Evolutionary conservation across 257 asterid genomes (phyloP).

Genomic region (Euphrasia confusa): DNA sequence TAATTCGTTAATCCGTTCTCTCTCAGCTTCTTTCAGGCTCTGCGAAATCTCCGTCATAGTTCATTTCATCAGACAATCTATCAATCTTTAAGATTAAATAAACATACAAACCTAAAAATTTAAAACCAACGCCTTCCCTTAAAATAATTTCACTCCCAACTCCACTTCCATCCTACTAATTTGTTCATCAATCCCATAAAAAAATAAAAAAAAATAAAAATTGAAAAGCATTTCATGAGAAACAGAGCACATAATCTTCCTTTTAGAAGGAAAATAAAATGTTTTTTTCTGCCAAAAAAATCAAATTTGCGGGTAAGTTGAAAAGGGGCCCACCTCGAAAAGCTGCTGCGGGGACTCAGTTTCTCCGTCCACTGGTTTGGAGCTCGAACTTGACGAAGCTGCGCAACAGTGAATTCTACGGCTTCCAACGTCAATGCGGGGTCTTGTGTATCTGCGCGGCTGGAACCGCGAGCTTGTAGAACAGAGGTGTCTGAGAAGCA

Average conservation of each 20-base stretch:
- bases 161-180: no score
- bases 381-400: constrained; percentile 37
- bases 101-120: not conserved
- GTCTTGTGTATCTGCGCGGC: constrained; percentile 5
- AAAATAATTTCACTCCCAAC: no score
- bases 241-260: not conserved
- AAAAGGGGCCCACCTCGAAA: constrained; percentile 40
- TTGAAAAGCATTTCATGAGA: not conserved
- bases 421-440: constrained; percentile 22
- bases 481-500: constrained; percentile 19
- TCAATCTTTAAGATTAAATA: constrained; percentile 17
- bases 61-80: constrained; percentile 29
- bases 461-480: constrained; percentile 25
- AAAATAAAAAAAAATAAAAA: no score
- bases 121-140: no score
- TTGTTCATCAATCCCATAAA: no score
- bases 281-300: not conserved
- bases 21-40: constrained; percentile 87
- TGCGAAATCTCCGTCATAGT: constrained; percentile 43
- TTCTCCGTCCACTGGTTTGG: constrained; percentile 36
- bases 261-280: not conserved
- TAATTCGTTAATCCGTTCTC: constrained; percentile 52
- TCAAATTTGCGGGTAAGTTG: not conserved
- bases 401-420: constrained; percentile 32
- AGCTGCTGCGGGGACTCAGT: constrained; percentile 49